These are phyloP conservation scores for Knoxia roxburghii DNA, from an alignment of 257 asterid species.

Conservation along the genomic window DNA sequence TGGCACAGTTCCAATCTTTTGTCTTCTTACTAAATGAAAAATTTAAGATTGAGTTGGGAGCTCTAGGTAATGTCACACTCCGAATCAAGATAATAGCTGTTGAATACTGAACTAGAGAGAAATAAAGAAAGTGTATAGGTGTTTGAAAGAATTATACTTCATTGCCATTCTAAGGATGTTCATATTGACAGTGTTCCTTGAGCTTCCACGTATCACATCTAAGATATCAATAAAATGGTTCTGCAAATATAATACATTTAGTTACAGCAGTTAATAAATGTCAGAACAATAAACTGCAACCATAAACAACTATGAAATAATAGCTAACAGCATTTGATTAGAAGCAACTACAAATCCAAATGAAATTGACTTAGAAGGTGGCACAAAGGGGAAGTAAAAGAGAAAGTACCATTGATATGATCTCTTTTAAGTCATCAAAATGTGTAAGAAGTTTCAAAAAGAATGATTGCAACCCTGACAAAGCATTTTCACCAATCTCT, in stretches of 20 bases:
- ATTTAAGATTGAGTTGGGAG: background rate
- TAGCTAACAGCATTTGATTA: background rate
- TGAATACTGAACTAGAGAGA: background rate
- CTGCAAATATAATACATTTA: constrained; percentile 40
- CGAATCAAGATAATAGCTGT: background rate
- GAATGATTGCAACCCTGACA: constrained; percentile 62
- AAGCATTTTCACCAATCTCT: constrained; percentile 50
- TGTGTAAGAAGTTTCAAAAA: constrained; percentile 54
- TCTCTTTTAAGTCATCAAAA: constrained; percentile 43
- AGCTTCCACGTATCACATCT: constrained; percentile 68
- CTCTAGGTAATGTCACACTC: background rate
- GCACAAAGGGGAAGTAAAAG: constrained; percentile 10
- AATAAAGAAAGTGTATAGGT: background rate
- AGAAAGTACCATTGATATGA: constrained; percentile 60
- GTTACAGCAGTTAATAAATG: background rate
- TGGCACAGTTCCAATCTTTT: no score
- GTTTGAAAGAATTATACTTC: constrained; percentile 35
- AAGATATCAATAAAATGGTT: constrained; percentile 73
- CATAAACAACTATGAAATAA: background rate
- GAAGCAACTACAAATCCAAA: background rate
- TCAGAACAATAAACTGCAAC: background rate
- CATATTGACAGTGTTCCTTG: constrained; percentile 53
- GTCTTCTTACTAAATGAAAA: background rate
- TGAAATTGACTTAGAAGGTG: constrained; percentile 1
- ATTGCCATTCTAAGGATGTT: constrained; percentile 62